phyloP scores from a whole-genome alignment of 495 filamentous ascomycete genomes.

The Arthonia radiata region DNA sequence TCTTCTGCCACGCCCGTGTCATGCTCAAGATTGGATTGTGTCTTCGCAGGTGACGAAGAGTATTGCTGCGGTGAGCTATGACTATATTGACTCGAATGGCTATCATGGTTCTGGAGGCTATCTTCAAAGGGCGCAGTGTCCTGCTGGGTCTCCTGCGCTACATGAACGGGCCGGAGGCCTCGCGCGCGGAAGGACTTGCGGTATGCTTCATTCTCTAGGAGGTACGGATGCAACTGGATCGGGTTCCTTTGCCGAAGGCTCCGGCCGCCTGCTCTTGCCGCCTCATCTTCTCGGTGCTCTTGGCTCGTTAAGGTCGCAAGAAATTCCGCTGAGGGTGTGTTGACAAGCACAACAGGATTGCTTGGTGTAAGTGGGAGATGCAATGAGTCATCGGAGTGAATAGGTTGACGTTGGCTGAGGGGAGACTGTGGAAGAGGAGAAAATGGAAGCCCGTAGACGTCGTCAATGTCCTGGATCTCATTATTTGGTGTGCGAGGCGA shows the following conservation, averaged over 20 bases:
- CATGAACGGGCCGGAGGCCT: constrained; percentile 35
- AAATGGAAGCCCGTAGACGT: too few relatives aligned
- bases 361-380: not conserved
- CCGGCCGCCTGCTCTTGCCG: too few relatives aligned
- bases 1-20: too few relatives aligned
- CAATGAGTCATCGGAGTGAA: not conserved
- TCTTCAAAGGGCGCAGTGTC: not conserved
- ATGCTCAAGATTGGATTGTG: constrained; percentile 1
- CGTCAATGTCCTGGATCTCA: too few relatives aligned
- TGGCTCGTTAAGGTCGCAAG: not conserved
- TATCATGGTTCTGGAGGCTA: not conserved
- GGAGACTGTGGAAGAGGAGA: too few relatives aligned
- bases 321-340: not conserved
- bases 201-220: constrained; percentile 42
- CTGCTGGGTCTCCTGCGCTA: constrained; percentile 14
- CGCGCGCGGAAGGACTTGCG: constrained; percentile 29
- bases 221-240: constrained; percentile 52
- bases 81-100: constrained; percentile 12
- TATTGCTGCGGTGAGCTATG: constrained; percentile 23
- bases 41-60: constrained; percentile 18
- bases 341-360: not conserved
- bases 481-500: too few relatives aligned
- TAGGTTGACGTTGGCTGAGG: not conserved
- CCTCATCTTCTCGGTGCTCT: not conserved
- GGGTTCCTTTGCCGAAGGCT: constrained; percentile 46